A percentile compares a stretch with the other conserved stretches of the same genome.
phyloP scores from a whole-genome alignment of 1,284 basidiomycete genomes.

The Rhodofomes roseus region DNA sequence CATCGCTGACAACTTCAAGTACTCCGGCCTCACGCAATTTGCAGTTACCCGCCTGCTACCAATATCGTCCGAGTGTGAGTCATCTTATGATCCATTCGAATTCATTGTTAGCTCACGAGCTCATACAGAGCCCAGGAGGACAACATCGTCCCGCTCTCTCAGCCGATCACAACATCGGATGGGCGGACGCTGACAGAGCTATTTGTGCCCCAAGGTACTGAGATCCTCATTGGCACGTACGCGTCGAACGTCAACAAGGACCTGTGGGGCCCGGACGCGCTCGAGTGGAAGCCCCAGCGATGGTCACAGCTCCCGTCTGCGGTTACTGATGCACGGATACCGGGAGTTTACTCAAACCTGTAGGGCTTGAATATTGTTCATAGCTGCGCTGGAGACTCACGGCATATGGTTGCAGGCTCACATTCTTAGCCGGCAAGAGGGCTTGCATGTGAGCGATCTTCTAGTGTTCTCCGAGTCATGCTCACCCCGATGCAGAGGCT shows the following conservation, averaged over 20 bases:
- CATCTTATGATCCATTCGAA: background rate
- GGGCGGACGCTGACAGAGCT: background rate
- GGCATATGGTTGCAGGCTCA: slow-evolving; percentile 7
- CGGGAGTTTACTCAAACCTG: slow-evolving; percentile 15
- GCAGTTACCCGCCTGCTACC: background rate
- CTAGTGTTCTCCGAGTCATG: background rate
- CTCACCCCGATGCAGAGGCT: slow-evolving; percentile 6
- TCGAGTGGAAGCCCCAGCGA: slow-evolving; percentile 3
- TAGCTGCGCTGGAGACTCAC: background rate
- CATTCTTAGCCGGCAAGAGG: slow-evolving; percentile 13
- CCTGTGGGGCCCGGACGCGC: background rate
- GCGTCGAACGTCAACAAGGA: background rate
- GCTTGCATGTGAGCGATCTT: slow-evolving; percentile 14
- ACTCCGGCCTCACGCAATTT: background rate
- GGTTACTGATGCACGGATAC: slow-evolving; percentile 9
- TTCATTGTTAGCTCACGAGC: too few species aligned
- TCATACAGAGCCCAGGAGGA: background rate
- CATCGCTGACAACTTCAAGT: background rate
- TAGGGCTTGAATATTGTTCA: background rate
- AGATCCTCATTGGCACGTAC: background rate
- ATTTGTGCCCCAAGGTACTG: background rate
- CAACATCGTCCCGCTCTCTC: background rate
- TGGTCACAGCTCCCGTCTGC: slow-evolving; percentile 10
- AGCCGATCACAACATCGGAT: background rate
- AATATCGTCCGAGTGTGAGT: background rate